A percentile compares a stretch with the other conserved stretches of the same genome.
These are phyloP conservation scores for Tolypocladium capitatum DNA, from an alignment of 2,329 filamentous ascomycete genomes.

Conservation along the genomic window DNA sequence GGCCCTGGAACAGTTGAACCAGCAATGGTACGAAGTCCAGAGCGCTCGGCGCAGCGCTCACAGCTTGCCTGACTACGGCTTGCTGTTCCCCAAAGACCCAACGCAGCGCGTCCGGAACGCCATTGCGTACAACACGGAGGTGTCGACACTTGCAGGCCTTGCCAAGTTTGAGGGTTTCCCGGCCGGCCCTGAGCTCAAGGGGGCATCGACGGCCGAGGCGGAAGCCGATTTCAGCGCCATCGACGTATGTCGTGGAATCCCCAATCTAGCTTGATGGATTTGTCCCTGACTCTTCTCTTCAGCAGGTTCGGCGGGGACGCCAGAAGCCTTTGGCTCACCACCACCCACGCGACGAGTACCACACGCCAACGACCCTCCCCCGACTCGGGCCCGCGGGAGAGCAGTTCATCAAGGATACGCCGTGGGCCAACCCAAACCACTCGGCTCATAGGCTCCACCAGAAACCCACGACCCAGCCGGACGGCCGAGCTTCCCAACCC, in stretches of 20 bases:
- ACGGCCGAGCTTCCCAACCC: constrained; percentile 10
- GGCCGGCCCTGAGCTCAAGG: constrained; percentile 72
- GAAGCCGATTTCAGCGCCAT: constrained; percentile 85
- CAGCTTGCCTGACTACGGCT: constrained; percentile 66
- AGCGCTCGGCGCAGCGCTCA: constrained; percentile 73
- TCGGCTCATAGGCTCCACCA: constrained; percentile 46
- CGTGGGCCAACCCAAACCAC: constrained; percentile 85
- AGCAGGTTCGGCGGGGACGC: constrained; percentile 21
- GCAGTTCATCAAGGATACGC: constrained; percentile 77
- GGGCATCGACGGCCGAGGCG: constrained; percentile 58
- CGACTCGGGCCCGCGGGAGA: constrained; percentile 58
- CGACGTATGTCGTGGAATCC: constrained; percentile 40
- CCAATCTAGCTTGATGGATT: neutral
- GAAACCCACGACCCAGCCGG: constrained; percentile 16
- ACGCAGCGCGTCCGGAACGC: constrained; percentile 73
- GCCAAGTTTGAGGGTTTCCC: constrained; percentile 96
- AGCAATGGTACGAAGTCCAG: constrained; percentile 88
- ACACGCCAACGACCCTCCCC: constrained; percentile 29
- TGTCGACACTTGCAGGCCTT: constrained; percentile 78
- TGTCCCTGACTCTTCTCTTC: constrained; percentile 9
- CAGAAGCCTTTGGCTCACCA: constrained; percentile 22
- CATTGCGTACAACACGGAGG: constrained; percentile 85
- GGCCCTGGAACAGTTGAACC: constrained; percentile 66
- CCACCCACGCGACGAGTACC: constrained; percentile 26
- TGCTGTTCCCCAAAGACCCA: constrained; percentile 65